These are phyloP conservation scores for Drechslerella stenobrocha DNA, from an alignment of 2,329 filamentous ascomycete species.

Conservation along the genomic window DNA sequence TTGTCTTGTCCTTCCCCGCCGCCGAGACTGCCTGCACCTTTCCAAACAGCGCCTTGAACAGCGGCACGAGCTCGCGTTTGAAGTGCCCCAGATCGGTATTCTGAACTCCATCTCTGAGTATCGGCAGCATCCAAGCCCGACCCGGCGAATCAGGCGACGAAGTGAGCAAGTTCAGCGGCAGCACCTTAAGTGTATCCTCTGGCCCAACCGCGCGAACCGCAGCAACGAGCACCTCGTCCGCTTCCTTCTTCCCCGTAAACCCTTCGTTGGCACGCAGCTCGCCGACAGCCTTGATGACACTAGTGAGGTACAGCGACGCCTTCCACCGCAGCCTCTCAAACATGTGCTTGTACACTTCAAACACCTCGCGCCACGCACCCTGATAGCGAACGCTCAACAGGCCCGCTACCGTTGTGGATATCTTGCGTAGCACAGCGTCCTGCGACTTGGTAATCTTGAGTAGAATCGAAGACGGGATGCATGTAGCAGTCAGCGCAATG, in stretches of 20 bases:
- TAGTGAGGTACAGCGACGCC: slow-evolving; percentile 74
- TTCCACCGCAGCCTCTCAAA: slow-evolving; percentile 87
- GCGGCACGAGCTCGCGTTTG: slow-evolving; percentile 77
- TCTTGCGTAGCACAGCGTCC: slow-evolving; percentile 81
- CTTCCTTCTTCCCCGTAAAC: slow-evolving; percentile 92
- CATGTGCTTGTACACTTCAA: slow-evolving; percentile 81
- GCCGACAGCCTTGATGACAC: slow-evolving; percentile 76
- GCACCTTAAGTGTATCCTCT: slow-evolving; percentile 74
- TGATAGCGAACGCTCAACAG: slow-evolving; percentile 89
- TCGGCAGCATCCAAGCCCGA: slow-evolving; percentile 89
- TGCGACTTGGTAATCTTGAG: slow-evolving; percentile 89
- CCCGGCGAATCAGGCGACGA: slow-evolving; percentile 77
- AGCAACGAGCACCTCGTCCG: slow-evolving; percentile 83
- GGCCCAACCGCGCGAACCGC: slow-evolving; percentile 90
- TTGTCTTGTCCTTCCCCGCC: slow-evolving; percentile 74
- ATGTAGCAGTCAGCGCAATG: slow-evolving; percentile 88
- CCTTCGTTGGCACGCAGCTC: slow-evolving; percentile 84
- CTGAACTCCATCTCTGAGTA: slow-evolving; percentile 83
- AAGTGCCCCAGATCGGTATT: slow-evolving; percentile 89
- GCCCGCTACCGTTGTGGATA: slow-evolving; percentile 72
- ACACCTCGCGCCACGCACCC: slow-evolving; percentile 90
- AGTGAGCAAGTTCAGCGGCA: slow-evolving; percentile 82
- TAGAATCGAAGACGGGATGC: slow-evolving; percentile 79
- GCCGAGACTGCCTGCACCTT: slow-evolving; percentile 72
- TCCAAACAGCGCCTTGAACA: slow-evolving; percentile 83